Percentiles rank a stretch among this genome's conserved stretches.
These are phyloP conservation scores for Teratosphaeria viscida DNA, from an alignment of 2,329 filamentous ascomycete genomes.

Conservation along the genomic window DNA sequence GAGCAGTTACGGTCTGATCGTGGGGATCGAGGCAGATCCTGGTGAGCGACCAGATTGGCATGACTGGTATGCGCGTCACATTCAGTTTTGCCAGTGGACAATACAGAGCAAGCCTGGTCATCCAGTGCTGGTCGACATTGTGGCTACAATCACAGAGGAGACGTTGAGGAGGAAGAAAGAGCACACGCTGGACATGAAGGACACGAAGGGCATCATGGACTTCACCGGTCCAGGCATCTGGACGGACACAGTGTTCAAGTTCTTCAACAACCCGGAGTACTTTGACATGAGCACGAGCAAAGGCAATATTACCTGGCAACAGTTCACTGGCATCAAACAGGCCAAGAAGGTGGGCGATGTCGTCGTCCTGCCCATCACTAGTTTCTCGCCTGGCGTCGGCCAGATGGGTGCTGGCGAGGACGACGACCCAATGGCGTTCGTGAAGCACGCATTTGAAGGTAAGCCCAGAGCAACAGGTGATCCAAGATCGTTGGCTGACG, in stretches of 20 bases:
- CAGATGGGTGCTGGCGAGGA: constrained; percentile 86
- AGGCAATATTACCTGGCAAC: constrained; percentile 68
- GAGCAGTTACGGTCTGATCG: constrained; percentile 69
- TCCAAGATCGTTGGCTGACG: neutral
- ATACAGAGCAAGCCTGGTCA: constrained; percentile 94
- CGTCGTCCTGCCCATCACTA: constrained; percentile 86
- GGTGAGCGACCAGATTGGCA: constrained; percentile 77
- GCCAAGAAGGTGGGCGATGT: constrained; percentile 89
- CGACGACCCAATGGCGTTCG: constrained; percentile 93
- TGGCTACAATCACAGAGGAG: constrained; percentile 74
- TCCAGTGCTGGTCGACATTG: constrained; percentile 78
- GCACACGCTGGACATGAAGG: constrained; percentile 50
- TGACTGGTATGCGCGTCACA: constrained; percentile 88
- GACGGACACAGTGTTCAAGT: constrained; percentile 86
- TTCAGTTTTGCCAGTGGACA: constrained; percentile 99
- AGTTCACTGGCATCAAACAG: constrained; percentile 78
- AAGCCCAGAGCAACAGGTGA: constrained; percentile 20
- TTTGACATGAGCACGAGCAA: constrained; percentile 67
- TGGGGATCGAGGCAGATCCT: constrained; percentile 94
- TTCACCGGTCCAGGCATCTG: constrained; percentile 90
- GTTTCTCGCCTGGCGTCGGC: constrained; percentile 87
- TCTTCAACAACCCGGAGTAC: constrained; percentile 83
- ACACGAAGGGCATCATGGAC: constrained; percentile 68
- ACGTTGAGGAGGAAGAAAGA: constrained; percentile 62
- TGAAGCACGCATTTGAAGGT: constrained; percentile 96